Percentiles rank a stretch among this genome's conserved stretches.
phyloP scores from a whole-genome alignment of 768 basidiomycete species.

The Auricularia cornea region DNA sequence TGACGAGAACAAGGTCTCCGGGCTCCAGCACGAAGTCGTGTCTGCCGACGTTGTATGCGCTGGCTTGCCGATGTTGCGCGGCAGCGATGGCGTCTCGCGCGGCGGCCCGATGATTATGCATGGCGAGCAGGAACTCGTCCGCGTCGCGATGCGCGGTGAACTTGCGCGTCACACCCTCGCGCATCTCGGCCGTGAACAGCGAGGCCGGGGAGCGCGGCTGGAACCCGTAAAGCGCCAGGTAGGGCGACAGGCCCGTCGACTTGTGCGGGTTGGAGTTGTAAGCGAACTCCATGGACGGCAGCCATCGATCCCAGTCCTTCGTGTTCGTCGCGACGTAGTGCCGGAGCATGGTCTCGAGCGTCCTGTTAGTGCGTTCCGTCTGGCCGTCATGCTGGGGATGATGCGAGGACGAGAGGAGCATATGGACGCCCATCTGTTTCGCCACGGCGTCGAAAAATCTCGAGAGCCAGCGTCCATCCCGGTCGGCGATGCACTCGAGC shows the following conservation, averaged over 20 bases:
- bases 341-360: conserved; percentile 9
- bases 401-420: conserved; percentile 17
- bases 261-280: conserved; percentile 30
- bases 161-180: neutral
- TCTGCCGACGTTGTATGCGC: neutral
- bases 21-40: neutral
- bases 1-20: neutral
- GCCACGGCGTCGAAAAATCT: neutral
- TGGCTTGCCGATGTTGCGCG: neutral
- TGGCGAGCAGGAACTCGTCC: neutral
- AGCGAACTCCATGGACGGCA: conserved; percentile 33
- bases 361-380: conserved; percentile 28
- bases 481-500: neutral
- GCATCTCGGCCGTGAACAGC: neutral
- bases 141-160: neutral
- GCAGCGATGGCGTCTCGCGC: neutral
- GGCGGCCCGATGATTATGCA: neutral
- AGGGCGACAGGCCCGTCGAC: conserved; percentile 29
- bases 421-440: neutral
- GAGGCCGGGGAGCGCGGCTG: conserved; percentile 14
- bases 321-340: conserved; percentile 21
- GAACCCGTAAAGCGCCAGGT: conserved; percentile 27
- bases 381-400: conserved; percentile 38
- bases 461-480: neutral
- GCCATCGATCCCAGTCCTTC: conserved; percentile 33